A percentile compares a stretch with the other conserved stretches of the same genome.
phyloP scores from a whole-genome alignment of 2,329 filamentous ascomycete species.

The Alternaria brassicicola region DNA sequence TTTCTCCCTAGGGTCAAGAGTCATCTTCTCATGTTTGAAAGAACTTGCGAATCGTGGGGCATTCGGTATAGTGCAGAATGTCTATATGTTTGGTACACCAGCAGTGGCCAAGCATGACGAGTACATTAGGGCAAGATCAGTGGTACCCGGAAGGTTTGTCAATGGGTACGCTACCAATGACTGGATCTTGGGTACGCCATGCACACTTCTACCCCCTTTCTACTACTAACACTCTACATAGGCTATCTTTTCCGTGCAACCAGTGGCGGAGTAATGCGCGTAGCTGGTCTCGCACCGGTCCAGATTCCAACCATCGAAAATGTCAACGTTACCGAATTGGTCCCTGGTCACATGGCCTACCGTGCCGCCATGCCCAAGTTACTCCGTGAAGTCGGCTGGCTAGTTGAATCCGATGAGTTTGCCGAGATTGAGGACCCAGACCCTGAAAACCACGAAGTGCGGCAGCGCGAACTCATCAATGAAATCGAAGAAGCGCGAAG shows the following conservation, averaged over 20 bases:
- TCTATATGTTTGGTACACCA: conserved; percentile 91
- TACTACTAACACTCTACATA: conserved; percentile 25
- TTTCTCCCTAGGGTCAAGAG: conserved; percentile 88
- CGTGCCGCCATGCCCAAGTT: conserved; percentile 88
- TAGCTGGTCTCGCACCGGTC: conserved; percentile 82
- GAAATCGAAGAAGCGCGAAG: conserved; percentile 95
- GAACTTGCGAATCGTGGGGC: conserved; percentile 86
- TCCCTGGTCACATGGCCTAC: conserved; percentile 96
- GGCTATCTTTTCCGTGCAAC: conserved; percentile 93
- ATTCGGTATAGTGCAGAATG: conserved; percentile 88
- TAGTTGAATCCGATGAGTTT: conserved; percentile 91
- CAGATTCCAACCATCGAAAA: conserved; percentile 88
- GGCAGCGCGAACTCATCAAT: conserved; percentile 91
- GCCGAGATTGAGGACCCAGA: conserved; percentile 96
- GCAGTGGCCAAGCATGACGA: conserved; percentile 92
- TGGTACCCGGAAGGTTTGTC: conserved; percentile 89
- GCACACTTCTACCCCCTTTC: background rate
- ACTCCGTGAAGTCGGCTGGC: conserved; percentile 86
- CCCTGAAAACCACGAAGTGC: conserved; percentile 85
- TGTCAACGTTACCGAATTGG: conserved; percentile 81
- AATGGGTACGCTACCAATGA: conserved; percentile 95
- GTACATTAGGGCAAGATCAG: conserved; percentile 77
- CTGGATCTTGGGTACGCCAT: conserved; percentile 80
- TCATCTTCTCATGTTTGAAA: conserved; percentile 89
- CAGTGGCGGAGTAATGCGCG: conserved; percentile 84